These are phyloP conservation scores for Zygoascus ofunaensis DNA, from an alignment of 805 yeast species.

Conservation along the genomic window DNA sequence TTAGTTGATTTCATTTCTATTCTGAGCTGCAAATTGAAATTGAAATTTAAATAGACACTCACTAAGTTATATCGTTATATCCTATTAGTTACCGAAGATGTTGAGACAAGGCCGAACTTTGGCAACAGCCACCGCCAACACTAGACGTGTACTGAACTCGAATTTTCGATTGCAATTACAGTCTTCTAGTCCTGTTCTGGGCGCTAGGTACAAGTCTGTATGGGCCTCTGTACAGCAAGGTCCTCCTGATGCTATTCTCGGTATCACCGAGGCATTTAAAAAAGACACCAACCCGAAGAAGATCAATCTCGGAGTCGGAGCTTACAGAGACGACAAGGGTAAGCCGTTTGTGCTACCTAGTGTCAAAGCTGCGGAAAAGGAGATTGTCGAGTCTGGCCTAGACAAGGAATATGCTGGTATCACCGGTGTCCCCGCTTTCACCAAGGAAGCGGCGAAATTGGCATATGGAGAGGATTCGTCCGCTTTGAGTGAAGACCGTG, in stretches of 20 bases:
- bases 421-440: slow-evolving; percentile 64
- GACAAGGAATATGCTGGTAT: slow-evolving; percentile 87
- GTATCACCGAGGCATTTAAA: slow-evolving; percentile 66
- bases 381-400: slow-evolving; percentile 39
- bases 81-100: too few species aligned
- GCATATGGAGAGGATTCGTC: slow-evolving; percentile 59
- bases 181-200: neutral
- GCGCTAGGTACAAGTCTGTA: slow-evolving; percentile 16
- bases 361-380: slow-evolving; percentile 55
- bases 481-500: slow-evolving; percentile 50
- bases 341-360: slow-evolving; percentile 82
- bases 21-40: too few species aligned
- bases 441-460: slow-evolving; percentile 56
- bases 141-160: neutral
- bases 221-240: slow-evolving; percentile 43
- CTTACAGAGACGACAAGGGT: slow-evolving; percentile 86
- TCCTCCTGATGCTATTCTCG: slow-evolving; percentile 77
- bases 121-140: neutral
- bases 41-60: too few species aligned
- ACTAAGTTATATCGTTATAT: too few species aligned
- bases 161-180: neutral
- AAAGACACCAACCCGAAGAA: slow-evolving; percentile 44
- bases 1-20: too few species aligned
- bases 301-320: slow-evolving; percentile 69
- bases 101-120: neutral